Conservation (phyloP, 2,329 filamentous ascomycete species). For the Eutypa lata region DNA sequence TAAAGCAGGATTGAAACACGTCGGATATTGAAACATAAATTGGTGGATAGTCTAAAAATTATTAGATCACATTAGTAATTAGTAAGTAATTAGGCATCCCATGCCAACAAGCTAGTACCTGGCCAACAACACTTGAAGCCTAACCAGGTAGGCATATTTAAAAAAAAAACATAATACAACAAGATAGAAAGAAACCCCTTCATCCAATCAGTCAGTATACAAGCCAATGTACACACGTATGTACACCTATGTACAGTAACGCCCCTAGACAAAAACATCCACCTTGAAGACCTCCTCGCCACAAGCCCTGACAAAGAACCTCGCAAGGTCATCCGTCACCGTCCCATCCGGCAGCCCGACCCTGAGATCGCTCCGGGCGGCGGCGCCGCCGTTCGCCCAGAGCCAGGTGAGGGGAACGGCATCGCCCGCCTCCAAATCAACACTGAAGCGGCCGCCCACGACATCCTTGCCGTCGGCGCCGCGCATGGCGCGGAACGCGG, state of each 20-base stretch:
- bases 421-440: conserved; percentile 9
- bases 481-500: conserved; percentile 9
- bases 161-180: neutral
- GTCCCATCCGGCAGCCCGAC: conserved; percentile 7
- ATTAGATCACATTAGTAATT: too few species aligned
- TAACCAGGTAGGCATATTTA: neutral
- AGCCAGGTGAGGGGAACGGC: conserved; percentile 13
- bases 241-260: neutral
- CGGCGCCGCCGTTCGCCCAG: conserved; percentile 13
- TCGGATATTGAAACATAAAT: too few species aligned
- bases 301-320: conserved; percentile 10
- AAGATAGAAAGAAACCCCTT: neutral
- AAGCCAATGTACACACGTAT: neutral
- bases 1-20: too few species aligned
- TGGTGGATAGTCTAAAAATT: too few species aligned
- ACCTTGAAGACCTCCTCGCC: conserved; percentile 3
- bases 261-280: neutral
- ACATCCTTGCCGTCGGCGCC: conserved; percentile 25
- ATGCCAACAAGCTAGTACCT: too few species aligned
- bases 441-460: neutral
- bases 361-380: conserved; percentile 6
- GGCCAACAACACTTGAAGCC: too few species aligned
- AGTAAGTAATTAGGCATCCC: too few species aligned
- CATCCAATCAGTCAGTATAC: neutral
- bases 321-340: conserved; percentile 2